These are phyloP conservation scores for Kwoniella botswanensis DNA, from an alignment of 768 basidiomycete genomes.

Conservation along the genomic window DNA sequence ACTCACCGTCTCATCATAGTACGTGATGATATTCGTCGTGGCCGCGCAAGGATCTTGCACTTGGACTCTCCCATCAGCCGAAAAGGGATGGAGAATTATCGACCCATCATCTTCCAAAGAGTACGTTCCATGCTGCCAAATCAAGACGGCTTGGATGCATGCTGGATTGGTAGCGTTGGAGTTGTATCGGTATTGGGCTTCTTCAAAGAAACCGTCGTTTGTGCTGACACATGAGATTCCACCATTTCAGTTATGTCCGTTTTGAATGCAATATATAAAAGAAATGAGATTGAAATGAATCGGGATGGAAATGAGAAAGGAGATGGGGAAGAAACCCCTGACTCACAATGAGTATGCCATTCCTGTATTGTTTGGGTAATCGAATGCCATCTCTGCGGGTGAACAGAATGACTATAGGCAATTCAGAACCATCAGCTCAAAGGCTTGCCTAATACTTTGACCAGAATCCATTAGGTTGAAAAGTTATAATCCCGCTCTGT, in stretches of 20 bases:
- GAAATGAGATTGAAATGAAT: too few species aligned
- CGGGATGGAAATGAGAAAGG: too few species aligned
- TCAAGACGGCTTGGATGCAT: constrained; percentile 86
- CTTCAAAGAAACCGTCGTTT: constrained; percentile 77
- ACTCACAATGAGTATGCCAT: constrained; percentile 83
- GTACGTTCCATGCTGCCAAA: constrained; percentile 88
- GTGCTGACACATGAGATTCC: constrained; percentile 62
- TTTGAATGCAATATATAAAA: too few species aligned
- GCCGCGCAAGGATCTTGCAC: constrained; percentile 92
- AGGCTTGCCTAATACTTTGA: too few species aligned
- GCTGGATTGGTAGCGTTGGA: constrained; percentile 83
- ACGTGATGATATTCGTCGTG: constrained; percentile 81
- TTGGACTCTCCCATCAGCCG: constrained; percentile 84
- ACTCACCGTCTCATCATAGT: constrained; percentile 75
- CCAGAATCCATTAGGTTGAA: too few species aligned
- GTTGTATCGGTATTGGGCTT: constrained; percentile 85
- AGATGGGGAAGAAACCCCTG: too few species aligned
- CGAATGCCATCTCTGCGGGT: constrained; percentile 80
- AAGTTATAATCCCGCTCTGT: too few species aligned
- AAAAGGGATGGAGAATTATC: constrained; percentile 71
- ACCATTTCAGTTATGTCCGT: too few species aligned
- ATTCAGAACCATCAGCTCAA: too few species aligned
- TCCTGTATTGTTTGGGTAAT: constrained; percentile 82
- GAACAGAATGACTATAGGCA: constrained; percentile 74
- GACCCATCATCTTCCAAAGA: constrained; percentile 75